These are phyloP conservation scores for Daldinia eschscholtzii DNA, from an alignment of 2,329 filamentous ascomycete genomes.

Conservation along the genomic window DNA sequence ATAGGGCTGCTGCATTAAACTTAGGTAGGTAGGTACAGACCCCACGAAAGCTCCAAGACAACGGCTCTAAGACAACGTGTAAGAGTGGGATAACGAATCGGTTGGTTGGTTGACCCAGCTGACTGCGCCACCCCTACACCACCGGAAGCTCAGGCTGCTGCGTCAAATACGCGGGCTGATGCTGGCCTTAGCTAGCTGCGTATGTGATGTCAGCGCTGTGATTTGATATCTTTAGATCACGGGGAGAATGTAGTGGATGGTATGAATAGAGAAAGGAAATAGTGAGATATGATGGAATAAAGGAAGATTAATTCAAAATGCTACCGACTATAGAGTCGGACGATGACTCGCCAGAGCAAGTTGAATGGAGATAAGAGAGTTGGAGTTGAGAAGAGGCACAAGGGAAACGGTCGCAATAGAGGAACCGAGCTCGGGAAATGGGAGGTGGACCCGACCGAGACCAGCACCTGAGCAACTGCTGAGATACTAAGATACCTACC, in stretches of 20 bases:
- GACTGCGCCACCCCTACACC: constrained; percentile 42
- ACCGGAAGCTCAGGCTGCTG: constrained; percentile 17
- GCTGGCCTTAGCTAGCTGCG: constrained; percentile 30
- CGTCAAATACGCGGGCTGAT: constrained; percentile 15
- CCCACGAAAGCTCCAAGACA: constrained; percentile 36
- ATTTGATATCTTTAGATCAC: constrained; percentile 26
- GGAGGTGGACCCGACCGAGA: constrained; percentile 12
- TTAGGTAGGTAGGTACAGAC: constrained; percentile 1
- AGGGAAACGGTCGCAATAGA: constrained; percentile 19
- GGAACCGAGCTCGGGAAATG: constrained; percentile 37
- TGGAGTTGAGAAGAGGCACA: constrained; percentile 18
- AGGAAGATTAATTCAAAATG: constrained; percentile 19
- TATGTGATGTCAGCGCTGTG: constrained; percentile 38
- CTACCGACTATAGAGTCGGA: constrained; percentile 25
- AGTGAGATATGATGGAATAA: constrained; percentile 17
- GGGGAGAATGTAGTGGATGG: constrained; percentile 22
- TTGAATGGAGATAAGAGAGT: constrained; percentile 16
- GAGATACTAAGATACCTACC: background rate
- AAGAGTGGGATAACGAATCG: constrained; percentile 10
- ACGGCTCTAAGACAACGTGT: constrained; percentile 27
- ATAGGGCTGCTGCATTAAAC: constrained; percentile 40
- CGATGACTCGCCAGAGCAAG: constrained; percentile 29
- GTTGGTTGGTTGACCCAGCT: constrained; percentile 32
- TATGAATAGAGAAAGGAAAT: constrained; percentile 2
- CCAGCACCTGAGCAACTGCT: background rate